phyloP scores from a whole-genome alignment of 345 rosid genomes.

The Populus davidiana region DNA sequence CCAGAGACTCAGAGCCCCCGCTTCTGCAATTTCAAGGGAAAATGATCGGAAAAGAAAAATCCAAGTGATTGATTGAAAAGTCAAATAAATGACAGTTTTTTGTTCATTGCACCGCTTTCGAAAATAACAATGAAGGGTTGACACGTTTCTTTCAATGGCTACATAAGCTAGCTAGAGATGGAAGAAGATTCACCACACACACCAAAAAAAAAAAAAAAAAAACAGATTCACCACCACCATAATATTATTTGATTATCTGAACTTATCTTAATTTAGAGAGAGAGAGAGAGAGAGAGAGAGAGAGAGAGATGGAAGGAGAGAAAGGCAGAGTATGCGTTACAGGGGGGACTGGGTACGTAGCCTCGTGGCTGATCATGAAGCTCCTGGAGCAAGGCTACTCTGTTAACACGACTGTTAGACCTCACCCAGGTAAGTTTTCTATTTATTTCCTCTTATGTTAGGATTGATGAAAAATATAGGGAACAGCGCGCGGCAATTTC shows the following conservation, averaged over 20 bases:
- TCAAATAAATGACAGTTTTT: background rate
- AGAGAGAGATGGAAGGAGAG: constrained; percentile 7
- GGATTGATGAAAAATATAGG: too few relatives aligned
- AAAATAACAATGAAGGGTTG: background rate
- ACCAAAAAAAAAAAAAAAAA: too few relatives aligned
- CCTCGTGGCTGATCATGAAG: constrained; percentile 32
- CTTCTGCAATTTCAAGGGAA: background rate
- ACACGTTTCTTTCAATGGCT: background rate
- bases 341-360: constrained; percentile 29
- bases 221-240: background rate
- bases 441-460: background rate
- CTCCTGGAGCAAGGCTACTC: constrained; percentile 35
- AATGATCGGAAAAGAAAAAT: too few relatives aligned
- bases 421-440: constrained; percentile 7
- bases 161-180: background rate
- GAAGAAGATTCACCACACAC: background rate
- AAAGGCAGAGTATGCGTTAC: constrained; percentile 27
- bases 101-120: background rate
- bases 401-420: constrained; percentile 31
- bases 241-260: background rate
- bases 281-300: background rate
- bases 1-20: background rate
- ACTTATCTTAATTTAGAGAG: background rate
- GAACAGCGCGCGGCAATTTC: too few relatives aligned
- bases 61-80: background rate